Conservation (phyloP, 23 red algal genomes). For the Porphyridium purpureum region DNA sequence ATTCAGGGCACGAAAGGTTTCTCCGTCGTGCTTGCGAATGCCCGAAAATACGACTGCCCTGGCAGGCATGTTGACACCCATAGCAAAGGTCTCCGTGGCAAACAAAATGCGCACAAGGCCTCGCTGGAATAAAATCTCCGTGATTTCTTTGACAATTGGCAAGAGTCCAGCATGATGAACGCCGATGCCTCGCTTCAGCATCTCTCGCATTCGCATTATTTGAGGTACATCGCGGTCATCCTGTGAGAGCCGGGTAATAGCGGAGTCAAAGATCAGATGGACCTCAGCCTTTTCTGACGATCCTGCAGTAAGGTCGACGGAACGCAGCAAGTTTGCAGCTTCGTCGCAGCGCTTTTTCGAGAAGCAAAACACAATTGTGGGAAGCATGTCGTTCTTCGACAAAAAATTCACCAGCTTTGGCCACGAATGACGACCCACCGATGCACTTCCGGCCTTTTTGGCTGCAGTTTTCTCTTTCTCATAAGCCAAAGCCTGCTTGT, state of each 20-base stretch:
- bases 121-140: slow-evolving; percentile 92
- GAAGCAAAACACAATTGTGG: slow-evolving; percentile 53
- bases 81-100: slow-evolving; percentile 97
- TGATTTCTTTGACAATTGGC: slow-evolving; percentile 88
- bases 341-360: background rate
- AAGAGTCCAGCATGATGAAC: slow-evolving; percentile 98
- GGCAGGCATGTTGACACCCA: slow-evolving; percentile 98
- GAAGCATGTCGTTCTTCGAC: background rate
- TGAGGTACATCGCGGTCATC: slow-evolving; percentile 74
- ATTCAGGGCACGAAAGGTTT: slow-evolving; percentile 27
- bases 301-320: background rate
- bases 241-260: slow-evolving; percentile 41
- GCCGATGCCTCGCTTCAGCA: slow-evolving; percentile 75
- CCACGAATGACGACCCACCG: slow-evolving; percentile 1
- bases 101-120: slow-evolving; percentile 88
- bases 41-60: slow-evolving; percentile 74
- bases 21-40: slow-evolving; percentile 84
- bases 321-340: background rate
- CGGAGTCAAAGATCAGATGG: slow-evolving; percentile 48
- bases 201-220: slow-evolving; percentile 48
- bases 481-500: background rate
- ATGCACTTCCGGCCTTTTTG: background rate
- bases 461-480: slow-evolving; percentile 1
- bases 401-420: background rate
- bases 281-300: background rate